Evolutionary conservation across 371 early-diverging fungal genomes (phyloP).

Genomic region (Zychaea mexicana): DNA sequence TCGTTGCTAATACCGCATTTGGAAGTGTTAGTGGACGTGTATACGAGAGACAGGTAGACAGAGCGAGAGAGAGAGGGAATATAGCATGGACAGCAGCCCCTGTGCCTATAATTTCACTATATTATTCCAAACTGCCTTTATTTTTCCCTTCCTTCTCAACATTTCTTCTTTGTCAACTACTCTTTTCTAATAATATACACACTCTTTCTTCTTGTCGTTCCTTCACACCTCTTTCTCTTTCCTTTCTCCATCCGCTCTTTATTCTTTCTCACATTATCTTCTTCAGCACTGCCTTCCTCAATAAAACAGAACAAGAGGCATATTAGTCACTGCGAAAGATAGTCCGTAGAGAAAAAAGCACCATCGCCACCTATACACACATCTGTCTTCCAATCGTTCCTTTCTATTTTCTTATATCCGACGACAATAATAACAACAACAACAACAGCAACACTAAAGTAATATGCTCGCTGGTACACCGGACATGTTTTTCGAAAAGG

Average conservation of each 20-base stretch:
- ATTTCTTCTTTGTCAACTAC: not conserved
- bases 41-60: too few species aligned
- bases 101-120: conserved; percentile 7
- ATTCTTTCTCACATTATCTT: conserved; percentile 6
- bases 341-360: not conserved
- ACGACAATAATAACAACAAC: not conserved
- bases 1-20: too few species aligned
- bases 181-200: too few species aligned
- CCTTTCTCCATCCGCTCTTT: conserved; percentile 6
- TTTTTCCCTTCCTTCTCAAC: conserved; percentile 4
- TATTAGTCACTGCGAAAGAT: not conserved
- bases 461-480: conserved; percentile 7
- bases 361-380: not conserved
- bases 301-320: too few species aligned
- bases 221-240: not conserved
- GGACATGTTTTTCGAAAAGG: conserved; percentile 7
- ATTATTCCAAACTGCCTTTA: conserved; percentile 5
- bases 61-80: too few species aligned
- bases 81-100: not conserved
- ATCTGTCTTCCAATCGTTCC: not conserved
- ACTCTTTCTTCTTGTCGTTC: not conserved
- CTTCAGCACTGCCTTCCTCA: too few species aligned
- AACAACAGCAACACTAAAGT: not conserved
- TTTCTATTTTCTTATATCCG: not conserved
- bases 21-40: too few species aligned